A percentile compares a stretch with the other conserved stretches of the same genome.
Evolutionary conservation across 495 filamentous ascomycete genomes (phyloP).

Genomic region (Aspergillus sclerotiicarbonarius): DNA sequence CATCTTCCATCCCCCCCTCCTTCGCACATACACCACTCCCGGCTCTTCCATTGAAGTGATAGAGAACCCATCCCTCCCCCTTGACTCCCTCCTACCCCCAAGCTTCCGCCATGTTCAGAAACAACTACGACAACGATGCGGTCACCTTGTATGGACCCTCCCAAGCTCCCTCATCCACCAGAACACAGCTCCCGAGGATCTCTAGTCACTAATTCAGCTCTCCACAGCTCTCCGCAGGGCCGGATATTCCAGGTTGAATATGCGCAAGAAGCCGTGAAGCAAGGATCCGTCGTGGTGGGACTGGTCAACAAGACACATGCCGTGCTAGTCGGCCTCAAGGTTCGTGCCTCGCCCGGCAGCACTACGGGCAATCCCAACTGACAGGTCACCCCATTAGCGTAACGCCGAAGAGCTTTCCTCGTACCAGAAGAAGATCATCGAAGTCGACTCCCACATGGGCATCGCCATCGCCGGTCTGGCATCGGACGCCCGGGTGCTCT

Average conservation of each 20-base stretch:
- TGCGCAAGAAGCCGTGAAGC: slow-evolving; percentile 97
- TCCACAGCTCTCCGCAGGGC: slow-evolving; percentile 87
- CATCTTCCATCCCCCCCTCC: slow-evolving; percentile 9
- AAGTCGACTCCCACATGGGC: slow-evolving; percentile 91
- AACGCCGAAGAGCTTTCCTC: slow-evolving; percentile 99
- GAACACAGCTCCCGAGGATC: slow-evolving; percentile 20
- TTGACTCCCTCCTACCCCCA: slow-evolving; percentile 9
- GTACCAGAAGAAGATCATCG: slow-evolving; percentile 99
- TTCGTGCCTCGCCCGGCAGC: slow-evolving; percentile 30
- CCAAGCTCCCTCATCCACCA: slow-evolving; percentile 27
- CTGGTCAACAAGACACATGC: slow-evolving; percentile 96
- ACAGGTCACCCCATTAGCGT: slow-evolving; percentile 53
- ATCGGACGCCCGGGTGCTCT: slow-evolving; percentile 96
- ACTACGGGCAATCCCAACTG: background rate
- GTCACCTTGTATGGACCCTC: slow-evolving; percentile 84
- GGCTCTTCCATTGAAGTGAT: background rate
- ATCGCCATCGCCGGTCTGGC: slow-evolving; percentile 95
- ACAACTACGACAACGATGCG: slow-evolving; percentile 99
- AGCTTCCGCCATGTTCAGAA: slow-evolving; percentile 80
- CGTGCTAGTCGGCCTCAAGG: slow-evolving; percentile 95
- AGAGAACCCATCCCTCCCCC: background rate
- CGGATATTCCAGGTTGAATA: slow-evolving; percentile 99
- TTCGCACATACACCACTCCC: background rate
- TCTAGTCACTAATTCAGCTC: slow-evolving; percentile 10
- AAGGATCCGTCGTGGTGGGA: slow-evolving; percentile 96